Evolutionary conservation across 352 stramenopile genomes (phyloP), one percentile per base, ranked within the genome.

Genomic region (Elongisporangium undulatum): DNA sequence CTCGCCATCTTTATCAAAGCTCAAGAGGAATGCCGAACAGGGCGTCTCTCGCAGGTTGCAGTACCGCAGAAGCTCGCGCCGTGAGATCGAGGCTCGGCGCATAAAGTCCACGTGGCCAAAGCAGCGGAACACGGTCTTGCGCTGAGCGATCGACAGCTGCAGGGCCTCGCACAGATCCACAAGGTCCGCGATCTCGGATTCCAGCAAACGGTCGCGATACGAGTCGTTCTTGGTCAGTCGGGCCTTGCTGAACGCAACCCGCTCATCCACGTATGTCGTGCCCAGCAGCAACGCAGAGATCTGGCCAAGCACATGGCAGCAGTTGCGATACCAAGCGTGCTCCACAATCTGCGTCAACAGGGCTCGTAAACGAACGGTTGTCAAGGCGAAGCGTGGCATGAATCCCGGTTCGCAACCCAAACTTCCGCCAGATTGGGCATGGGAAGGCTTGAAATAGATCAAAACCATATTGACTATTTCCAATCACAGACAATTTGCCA

Each of bases 81-180:
- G 67, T 3, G 80, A 77, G 17, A 90, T 59, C 5, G 69, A 76
- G 1, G 76, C 75, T 15, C 77, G 74, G 0, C 80, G 76, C 69
- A 85, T 68, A 49, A 67, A 82, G 60, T 90, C 80, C 19, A 90
- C 58, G 29, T 83, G 76, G 24, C 80, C 49, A 53, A 90, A 90
- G 53, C 72, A 86, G 23, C 73, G 76, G 29, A 90, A 90, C 24
- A 85, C 79, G 15, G 74, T 68, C 54, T 87, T 82, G 12, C 72
- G 76, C 54, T 90, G 80, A 4, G 68, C 24, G 12, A 85, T 58
- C 10, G 78, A 72, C n/a, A 90, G 55, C 20, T 58, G 58, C 22
- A 90, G 61, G 12, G 80, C 80, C 10, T 86, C 74, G 23, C 76
- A 75, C 17, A 90, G 65, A 12, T 73, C 68, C 10, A 86, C 78